A percentile compares a stretch with the other conserved stretches of the same genome.
phyloP scores from a whole-genome alignment of 1,284 basidiomycete species.

The Apiotrichum siamense region DNA sequence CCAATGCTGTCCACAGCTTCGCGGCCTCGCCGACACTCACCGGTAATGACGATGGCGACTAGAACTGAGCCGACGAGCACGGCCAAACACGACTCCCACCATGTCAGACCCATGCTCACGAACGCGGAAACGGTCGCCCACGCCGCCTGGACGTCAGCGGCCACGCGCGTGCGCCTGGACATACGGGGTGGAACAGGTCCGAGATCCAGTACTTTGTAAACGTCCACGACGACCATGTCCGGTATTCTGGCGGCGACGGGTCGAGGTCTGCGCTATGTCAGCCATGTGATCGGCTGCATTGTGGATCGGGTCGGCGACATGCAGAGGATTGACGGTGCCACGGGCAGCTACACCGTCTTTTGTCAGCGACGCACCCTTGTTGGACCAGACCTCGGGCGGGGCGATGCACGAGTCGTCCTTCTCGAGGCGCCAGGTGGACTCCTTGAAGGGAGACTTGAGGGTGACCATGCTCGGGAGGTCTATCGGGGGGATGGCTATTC shows the following conservation, averaged over 20 bases:
- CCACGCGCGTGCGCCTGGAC: background rate
- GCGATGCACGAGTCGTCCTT: slow-evolving; percentile 40
- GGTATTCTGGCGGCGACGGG: slow-evolving; percentile 30
- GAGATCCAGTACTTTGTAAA: slow-evolving; percentile 23
- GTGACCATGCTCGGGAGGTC: too few species aligned
- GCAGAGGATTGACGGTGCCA: too few species aligned
- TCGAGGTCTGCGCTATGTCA: slow-evolving; percentile 34
- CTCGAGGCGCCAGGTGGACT: slow-evolving; percentile 28
- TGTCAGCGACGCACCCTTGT: slow-evolving; percentile 28
- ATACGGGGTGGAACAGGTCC: slow-evolving; percentile 7
- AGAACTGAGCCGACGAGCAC: slow-evolving; percentile 29
- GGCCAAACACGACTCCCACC: slow-evolving; percentile 32
- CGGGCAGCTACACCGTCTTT: background rate
- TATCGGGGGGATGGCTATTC: too few species aligned
- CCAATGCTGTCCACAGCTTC: background rate
- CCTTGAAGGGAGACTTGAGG: slow-evolving; percentile 2
- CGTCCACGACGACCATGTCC: slow-evolving; percentile 36
- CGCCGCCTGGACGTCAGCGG: slow-evolving; percentile 19
- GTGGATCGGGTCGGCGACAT: too few species aligned
- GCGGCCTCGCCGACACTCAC: slow-evolving; percentile 9
- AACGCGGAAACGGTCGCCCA: slow-evolving; percentile 38
- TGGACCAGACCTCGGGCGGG: slow-evolving; percentile 35
- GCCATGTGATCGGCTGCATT: background rate
- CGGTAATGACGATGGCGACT: slow-evolving; percentile 31
- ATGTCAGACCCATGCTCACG: slow-evolving; percentile 36